phyloP scores from a whole-genome alignment of 1,139 yeast genomes.

The Zygosaccharomyces pseudobailii region DNA sequence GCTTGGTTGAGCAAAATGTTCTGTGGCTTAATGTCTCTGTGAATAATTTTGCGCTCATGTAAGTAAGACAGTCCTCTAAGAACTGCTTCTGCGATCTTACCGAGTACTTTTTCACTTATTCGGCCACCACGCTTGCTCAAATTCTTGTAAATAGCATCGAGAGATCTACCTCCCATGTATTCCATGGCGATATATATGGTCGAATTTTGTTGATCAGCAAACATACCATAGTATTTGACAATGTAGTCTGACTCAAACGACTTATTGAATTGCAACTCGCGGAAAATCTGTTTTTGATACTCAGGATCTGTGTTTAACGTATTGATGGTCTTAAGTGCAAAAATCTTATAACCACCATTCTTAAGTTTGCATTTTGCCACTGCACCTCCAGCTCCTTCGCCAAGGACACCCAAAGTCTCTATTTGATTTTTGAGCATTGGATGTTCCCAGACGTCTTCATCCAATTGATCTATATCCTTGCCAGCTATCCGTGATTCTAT shows the following conservation, averaged over 20 bases:
- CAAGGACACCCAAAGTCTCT: slow-evolving; percentile 60
- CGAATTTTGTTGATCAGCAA: slow-evolving; percentile 67
- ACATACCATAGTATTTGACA: slow-evolving; percentile 90
- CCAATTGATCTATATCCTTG: slow-evolving; percentile 51
- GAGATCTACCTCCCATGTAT: slow-evolving; percentile 87
- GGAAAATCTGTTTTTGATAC: slow-evolving; percentile 70
- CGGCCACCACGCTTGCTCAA: slow-evolving; percentile 66
- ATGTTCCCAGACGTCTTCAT: slow-evolving; percentile 73
- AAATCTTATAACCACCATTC: slow-evolving; percentile 46
- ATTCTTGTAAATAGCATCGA: slow-evolving; percentile 82
- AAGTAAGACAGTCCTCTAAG: slow-evolving; percentile 78
- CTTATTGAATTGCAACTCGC: slow-evolving; percentile 85
- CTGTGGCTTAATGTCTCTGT: slow-evolving; percentile 91
- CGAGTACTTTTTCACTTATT: slow-evolving; percentile 87
- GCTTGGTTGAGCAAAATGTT: slow-evolving; percentile 68
- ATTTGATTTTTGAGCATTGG: slow-evolving; percentile 57
- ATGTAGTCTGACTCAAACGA: slow-evolving; percentile 78
- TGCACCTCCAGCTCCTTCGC: slow-evolving; percentile 94
- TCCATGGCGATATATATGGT: slow-evolving; percentile 93
- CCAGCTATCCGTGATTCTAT: slow-evolving; percentile 6
- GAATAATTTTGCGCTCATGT: slow-evolving; percentile 83
- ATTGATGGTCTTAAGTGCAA: slow-evolving; percentile 77
- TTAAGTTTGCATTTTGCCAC: slow-evolving; percentile 70
- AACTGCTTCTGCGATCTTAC: slow-evolving; percentile 83
- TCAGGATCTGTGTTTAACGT: slow-evolving; percentile 77